A percentile compares a stretch with the other conserved stretches of the same genome.
Evolutionary conservation across 768 basidiomycete genomes (phyloP).

Genomic region (Phylloporus scabripes): DNA sequence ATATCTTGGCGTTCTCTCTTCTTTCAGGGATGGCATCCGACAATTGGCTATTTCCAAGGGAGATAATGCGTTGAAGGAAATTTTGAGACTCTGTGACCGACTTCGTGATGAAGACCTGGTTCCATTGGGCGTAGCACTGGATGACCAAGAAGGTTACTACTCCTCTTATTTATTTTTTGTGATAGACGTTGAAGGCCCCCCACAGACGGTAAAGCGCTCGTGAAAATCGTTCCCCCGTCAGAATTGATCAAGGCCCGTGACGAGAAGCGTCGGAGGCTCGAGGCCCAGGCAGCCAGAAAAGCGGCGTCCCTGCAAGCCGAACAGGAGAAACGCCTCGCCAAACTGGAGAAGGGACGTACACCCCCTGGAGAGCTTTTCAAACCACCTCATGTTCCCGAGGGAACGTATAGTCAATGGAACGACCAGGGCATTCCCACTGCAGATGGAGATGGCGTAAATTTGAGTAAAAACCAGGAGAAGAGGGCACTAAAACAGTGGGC

Average conservation of each 20-base stretch:
- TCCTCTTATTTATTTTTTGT: background rate
- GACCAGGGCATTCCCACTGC: conserved; percentile 78
- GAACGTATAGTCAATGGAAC: conserved; percentile 79
- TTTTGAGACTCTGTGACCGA: conserved; percentile 82
- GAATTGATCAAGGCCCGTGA: conserved; percentile 81
- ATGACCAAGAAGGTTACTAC: conserved; percentile 84
- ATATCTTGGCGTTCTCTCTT: conserved; percentile 77
- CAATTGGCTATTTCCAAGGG: conserved; percentile 69
- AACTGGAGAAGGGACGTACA: conserved; percentile 80
- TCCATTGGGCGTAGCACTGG: conserved; percentile 91
- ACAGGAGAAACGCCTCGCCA: conserved; percentile 62
- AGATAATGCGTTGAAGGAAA: conserved; percentile 65
- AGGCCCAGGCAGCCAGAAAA: conserved; percentile 78
- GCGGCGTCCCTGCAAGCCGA: conserved; percentile 61
- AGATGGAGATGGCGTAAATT: conserved; percentile 78
- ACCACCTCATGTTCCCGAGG: conserved; percentile 69
- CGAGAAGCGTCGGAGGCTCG: conserved; percentile 71
- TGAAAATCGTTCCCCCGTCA: conserved; percentile 83
- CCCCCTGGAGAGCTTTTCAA: conserved; percentile 77
- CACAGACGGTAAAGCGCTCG: conserved; percentile 88
- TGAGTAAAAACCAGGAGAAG: conserved; percentile 78
- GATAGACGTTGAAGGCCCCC: background rate
- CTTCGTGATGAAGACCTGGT: conserved; percentile 87
- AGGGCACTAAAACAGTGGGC: conserved; percentile 70
- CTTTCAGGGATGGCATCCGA: conserved; percentile 89